Evolutionary conservation across 805 yeast genomes (phyloP), one percentile per base, ranked within the genome.

Genomic region (Barnettozyma botsteinii): DNA sequence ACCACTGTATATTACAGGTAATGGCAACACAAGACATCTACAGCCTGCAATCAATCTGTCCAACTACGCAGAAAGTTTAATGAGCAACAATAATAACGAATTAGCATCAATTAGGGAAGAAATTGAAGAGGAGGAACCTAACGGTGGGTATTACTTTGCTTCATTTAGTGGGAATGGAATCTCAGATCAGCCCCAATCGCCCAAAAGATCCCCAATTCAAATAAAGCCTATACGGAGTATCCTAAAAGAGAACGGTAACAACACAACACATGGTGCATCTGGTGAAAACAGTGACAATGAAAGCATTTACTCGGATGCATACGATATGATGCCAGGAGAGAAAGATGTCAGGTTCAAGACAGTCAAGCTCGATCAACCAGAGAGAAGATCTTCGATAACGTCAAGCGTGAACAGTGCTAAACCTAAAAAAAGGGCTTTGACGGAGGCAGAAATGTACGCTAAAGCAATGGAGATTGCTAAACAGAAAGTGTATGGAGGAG

Each of bases 401-500:
- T n/a, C n/a, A n/a, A n/a, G n/a, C n/a, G n/a, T n/a, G n/a, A n/a
- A n/a, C n/a, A n/a, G n/a, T n/a, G n/a, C n/a, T n/a, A n/a, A 21
- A 18, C 11, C n/a, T 9, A 31, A 24, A 23, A 31, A n/a, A 10
- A 14, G n/a, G n/a, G n/a, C n/a, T n/a, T 9, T 42, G 2, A 35
- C 35, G 2, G 42, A 45, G 19, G 44, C 31, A 55, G 73, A 21
- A 71, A 71, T 19, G 73, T 42, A 33, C 19, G 41, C 40, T 1
- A 33, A 25, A 14, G 48, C 48, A 1, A 14, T 45, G 25, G 40
- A 45, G 15, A 30, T 45, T 22, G 48, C 48, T 3, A 32, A 35
- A 21, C 18, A 38, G 13, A 29, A 33, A 31, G 46, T 45, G 3
- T 42, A 38, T 34, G 48, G 48, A 13, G 46, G 43, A 4, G 17